These are phyloP conservation scores for Phialophora verrucosa DNA, from an alignment of 2,329 filamentous ascomycete species.

Conservation along the genomic window DNA sequence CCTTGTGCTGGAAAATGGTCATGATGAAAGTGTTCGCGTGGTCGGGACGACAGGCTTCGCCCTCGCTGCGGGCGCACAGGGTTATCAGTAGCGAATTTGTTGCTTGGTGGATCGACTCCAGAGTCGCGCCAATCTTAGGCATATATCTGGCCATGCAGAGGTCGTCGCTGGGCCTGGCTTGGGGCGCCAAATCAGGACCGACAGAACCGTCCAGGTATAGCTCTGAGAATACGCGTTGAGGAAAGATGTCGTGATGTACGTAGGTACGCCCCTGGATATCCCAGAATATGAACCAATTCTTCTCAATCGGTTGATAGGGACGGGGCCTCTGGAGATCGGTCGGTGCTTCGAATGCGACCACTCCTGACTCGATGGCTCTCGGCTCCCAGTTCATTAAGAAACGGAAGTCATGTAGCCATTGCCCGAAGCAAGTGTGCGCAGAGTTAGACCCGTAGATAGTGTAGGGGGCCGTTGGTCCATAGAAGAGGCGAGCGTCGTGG, in stretches of 20 bases:
- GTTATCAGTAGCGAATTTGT: slow-evolving; percentile 65
- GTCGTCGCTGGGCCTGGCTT: slow-evolving; percentile 48
- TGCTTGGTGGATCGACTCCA: slow-evolving; percentile 63
- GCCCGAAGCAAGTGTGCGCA: slow-evolving; percentile 60
- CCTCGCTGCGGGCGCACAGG: slow-evolving; percentile 58
- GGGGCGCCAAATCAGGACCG: slow-evolving; percentile 55
- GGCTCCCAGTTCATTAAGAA: slow-evolving; percentile 54
- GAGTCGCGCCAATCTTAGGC: slow-evolving; percentile 45
- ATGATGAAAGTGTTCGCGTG: slow-evolving; percentile 62
- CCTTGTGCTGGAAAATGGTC: slow-evolving; percentile 63
- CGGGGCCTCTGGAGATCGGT: slow-evolving; percentile 62
- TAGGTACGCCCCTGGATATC: slow-evolving; percentile 55
- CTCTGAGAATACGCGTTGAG: slow-evolving; percentile 57
- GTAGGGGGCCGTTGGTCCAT: slow-evolving; percentile 56
- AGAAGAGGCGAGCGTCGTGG: slow-evolving; percentile 65
- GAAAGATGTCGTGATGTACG: slow-evolving; percentile 61
- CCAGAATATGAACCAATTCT: slow-evolving; percentile 70
- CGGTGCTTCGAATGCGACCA: slow-evolving; percentile 21
- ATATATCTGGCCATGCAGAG: slow-evolving; percentile 56
- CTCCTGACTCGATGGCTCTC: slow-evolving; percentile 46
- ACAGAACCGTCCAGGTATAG: slow-evolving; percentile 54
- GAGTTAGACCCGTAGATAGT: slow-evolving; percentile 64
- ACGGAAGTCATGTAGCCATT: slow-evolving; percentile 62
- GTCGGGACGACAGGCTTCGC: slow-evolving; percentile 53
- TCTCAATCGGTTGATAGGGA: slow-evolving; percentile 57